Evolutionary conservation across 2,329 filamentous ascomycete species (phyloP).

Genomic region (Tolypocladium ophioglossoides): DNA sequence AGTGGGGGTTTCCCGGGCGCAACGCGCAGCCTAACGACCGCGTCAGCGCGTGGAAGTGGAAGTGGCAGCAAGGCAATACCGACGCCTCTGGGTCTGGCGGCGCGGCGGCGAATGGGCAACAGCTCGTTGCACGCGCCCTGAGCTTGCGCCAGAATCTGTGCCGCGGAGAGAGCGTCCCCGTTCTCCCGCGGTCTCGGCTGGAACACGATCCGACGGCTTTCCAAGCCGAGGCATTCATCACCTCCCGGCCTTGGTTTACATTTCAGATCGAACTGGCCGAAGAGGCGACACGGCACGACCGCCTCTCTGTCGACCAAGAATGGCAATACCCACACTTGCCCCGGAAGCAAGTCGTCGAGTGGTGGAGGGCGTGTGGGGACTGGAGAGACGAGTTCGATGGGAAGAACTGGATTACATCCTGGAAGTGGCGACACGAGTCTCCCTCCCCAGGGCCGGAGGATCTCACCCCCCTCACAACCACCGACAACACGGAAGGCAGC

Average conservation of each 20-base stretch:
- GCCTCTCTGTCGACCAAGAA: not conserved
- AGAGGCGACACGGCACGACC: not conserved
- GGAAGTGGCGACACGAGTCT: constrained; percentile 2
- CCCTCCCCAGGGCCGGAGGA: constrained; percentile 1
- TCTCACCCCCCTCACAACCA: not conserved
- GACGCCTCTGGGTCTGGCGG: too few relatives aligned
- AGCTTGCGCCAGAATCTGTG: not conserved
- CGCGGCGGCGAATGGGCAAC: not conserved
- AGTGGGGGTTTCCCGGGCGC: constrained; percentile 1
- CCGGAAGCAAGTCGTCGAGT: not conserved
- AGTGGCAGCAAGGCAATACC: not conserved
- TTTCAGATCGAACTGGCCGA: not conserved
- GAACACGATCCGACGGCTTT: not conserved
- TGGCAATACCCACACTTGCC: too few relatives aligned
- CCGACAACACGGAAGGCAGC: not conserved
- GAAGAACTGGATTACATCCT: not conserved
- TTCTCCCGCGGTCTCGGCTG: not conserved
- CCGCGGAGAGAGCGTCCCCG: not conserved
- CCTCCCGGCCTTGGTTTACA: not conserved
- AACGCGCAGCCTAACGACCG: not conserved
- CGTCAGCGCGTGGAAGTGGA: not conserved
- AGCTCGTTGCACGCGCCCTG: not conserved
- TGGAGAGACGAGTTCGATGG: not conserved
- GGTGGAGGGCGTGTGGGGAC: not conserved
- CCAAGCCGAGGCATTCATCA: not conserved